These are phyloP conservation scores for Zalerion maritima DNA, from an alignment of 495 filamentous ascomycete genomes.

Conservation along the genomic window DNA sequence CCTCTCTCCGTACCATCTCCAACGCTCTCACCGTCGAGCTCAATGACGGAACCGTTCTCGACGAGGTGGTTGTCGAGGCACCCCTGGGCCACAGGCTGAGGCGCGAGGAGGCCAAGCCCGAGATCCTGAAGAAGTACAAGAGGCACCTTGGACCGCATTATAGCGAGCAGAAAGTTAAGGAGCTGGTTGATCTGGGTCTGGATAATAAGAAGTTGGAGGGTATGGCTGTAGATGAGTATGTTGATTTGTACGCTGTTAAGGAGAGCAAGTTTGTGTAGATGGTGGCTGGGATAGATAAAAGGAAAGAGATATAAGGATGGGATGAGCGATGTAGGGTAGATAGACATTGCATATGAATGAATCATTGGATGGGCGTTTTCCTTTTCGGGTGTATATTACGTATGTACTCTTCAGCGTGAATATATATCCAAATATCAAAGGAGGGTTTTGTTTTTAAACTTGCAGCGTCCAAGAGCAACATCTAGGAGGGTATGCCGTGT, in stretches of 20 bases:
- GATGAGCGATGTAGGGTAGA: too few species aligned
- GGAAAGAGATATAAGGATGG: too few species aligned
- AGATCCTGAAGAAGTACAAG: slow-evolving; percentile 89
- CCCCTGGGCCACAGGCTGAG: slow-evolving; percentile 85
- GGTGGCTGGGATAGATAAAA: too few species aligned
- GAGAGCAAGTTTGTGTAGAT: slow-evolving; percentile 37
- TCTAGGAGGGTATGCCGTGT: too few species aligned
- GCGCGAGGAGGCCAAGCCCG: slow-evolving; percentile 91
- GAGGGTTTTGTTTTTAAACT: too few species aligned
- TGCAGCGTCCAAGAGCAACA: too few species aligned
- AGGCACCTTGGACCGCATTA: slow-evolving; percentile 79
- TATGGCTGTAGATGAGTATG: slow-evolving; percentile 81
- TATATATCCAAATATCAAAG: too few species aligned
- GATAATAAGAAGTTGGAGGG: slow-evolving; percentile 58
- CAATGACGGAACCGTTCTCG: slow-evolving; percentile 85
- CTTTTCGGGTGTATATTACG: too few species aligned
- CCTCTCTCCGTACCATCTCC: slow-evolving; percentile 80
- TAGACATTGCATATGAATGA: too few species aligned
- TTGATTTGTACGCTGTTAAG: slow-evolving; percentile 71
- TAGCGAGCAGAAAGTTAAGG: slow-evolving; percentile 53
- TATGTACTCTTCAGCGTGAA: too few species aligned
- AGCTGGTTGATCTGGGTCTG: slow-evolving; percentile 63
- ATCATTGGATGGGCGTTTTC: too few species aligned
- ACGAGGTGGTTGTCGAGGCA: slow-evolving; percentile 88
- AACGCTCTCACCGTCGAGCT: slow-evolving; percentile 89